Evolutionary conservation across 2,329 filamentous ascomycete species (phyloP).

Genomic region (Penicillium sp.): DNA sequence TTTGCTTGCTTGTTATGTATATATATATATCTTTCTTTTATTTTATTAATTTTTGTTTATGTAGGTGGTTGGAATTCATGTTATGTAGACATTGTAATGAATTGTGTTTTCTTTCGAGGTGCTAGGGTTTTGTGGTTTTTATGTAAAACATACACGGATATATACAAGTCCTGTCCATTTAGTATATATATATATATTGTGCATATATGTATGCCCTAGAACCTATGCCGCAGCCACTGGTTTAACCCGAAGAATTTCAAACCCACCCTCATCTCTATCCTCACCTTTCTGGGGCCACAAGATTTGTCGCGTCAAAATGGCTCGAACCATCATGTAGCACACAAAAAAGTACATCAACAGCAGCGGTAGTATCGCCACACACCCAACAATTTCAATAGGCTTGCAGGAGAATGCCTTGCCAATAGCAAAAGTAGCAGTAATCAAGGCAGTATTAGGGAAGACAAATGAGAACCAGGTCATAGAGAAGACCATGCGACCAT

Average conservation of each 20-base stretch:
- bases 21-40: background rate
- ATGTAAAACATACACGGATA: background rate
- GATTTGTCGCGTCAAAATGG: constrained; percentile 66
- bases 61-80: no score
- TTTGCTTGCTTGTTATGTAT: background rate
- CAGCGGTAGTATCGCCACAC: constrained; percentile 64
- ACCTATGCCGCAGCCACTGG: constrained; percentile 22
- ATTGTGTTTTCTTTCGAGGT: no score
- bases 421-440: constrained; percentile 71
- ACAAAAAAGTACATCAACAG: constrained; percentile 69
- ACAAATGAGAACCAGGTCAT: constrained; percentile 87
- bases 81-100: no score
- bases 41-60: no score
- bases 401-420: constrained; percentile 60
- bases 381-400: constrained; percentile 66
- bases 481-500: constrained; percentile 67
- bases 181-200: background rate
- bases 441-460: constrained; percentile 75
- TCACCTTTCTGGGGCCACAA: constrained; percentile 74
- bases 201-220: background rate
- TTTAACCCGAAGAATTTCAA: constrained; percentile 42
- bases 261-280: constrained; percentile 62
- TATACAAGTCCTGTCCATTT: background rate
- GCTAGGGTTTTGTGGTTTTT: no score
- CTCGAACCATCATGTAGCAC: constrained; percentile 67